Percentiles rank a stretch among this genome's conserved stretches.
Evolutionary conservation across 257 asterid species (phyloP).

Genomic region (Anisodus acutangulus): DNA sequence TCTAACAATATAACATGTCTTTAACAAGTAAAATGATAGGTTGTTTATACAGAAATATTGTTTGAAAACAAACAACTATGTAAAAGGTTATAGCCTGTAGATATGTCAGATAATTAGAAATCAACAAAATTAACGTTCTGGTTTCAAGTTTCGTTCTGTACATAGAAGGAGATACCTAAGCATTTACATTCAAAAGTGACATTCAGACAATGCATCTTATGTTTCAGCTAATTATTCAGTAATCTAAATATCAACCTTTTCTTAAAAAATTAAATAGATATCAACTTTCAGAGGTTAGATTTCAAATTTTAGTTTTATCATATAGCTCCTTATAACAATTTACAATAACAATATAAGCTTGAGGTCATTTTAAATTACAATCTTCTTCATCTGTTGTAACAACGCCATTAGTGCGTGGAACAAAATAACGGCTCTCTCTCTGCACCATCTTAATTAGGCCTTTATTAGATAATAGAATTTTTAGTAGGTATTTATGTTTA

Average conservation of each 20-base stretch:
- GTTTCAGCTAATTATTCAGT: constrained; percentile 16
- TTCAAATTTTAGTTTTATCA: not conserved
- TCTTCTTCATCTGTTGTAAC: not conserved
- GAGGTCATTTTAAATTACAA: constrained; percentile 13
- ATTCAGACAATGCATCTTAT: not conserved
- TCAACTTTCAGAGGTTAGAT: not conserved
- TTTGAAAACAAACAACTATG: not conserved
- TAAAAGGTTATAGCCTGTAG: not conserved
- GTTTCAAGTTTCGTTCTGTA: not conserved
- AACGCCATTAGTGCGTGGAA: not conserved
- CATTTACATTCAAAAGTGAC: constrained; percentile 18
- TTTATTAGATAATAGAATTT: not conserved
- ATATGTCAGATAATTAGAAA: not conserved
- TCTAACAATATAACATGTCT: not conserved
- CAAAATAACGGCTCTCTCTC: not conserved
- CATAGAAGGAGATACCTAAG: not conserved
- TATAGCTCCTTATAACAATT: constrained; percentile 3
- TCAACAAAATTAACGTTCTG: not conserved
- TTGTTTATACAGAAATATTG: not conserved
- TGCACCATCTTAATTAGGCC: not conserved
- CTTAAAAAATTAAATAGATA: not conserved
- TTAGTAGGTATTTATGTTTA: not conserved
- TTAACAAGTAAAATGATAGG: not conserved
- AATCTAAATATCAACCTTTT: not conserved
- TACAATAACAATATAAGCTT: not conserved